A percentile compares a stretch with the other conserved stretches of the same genome.
These are phyloP conservation scores for Setaria viridis DNA, from an alignment of 202 grass and related monocot genomes.

Conservation along the genomic window DNA sequence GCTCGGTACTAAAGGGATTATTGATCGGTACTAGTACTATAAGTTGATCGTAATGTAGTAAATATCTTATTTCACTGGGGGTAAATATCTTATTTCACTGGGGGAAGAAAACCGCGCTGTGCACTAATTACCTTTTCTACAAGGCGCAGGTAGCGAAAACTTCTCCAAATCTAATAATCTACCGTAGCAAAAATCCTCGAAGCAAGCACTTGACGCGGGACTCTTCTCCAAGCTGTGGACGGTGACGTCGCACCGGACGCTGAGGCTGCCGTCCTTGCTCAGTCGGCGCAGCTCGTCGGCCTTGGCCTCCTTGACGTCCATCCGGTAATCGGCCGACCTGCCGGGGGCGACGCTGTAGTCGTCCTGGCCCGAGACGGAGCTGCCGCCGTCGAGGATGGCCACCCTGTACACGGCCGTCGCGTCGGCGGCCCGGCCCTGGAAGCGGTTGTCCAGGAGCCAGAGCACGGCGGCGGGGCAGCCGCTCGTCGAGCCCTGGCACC, in stretches of 20 bases:
- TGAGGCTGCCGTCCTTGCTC: neutral
- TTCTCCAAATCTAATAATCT: neutral
- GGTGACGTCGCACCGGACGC: neutral
- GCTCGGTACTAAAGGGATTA: too few relatives aligned
- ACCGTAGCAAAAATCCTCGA: neutral
- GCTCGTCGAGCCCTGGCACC: neutral
- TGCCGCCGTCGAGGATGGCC: neutral
- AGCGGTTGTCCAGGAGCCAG: neutral
- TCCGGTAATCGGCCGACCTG: too few relatives aligned
- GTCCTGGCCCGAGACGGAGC: too few relatives aligned
- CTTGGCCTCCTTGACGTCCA: neutral
- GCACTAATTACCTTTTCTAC: too few relatives aligned
- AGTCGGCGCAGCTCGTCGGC: neutral
- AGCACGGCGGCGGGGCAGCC: accelerated
- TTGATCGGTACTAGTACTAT: too few relatives aligned
- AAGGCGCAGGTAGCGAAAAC: too few relatives aligned
- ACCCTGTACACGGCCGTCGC: neutral
- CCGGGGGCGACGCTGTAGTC: too few relatives aligned
- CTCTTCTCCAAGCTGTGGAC: neutral
- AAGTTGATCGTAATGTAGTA: too few relatives aligned
- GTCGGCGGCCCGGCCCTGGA: accelerated
- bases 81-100: too few relatives aligned
- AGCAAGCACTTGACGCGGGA: neutral
- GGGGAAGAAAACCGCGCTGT: too few relatives aligned
- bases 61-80: too few relatives aligned